Conservation (phyloP, 2,329 filamentous ascomycete genomes). For the Aspergillus floridensis region DNA sequence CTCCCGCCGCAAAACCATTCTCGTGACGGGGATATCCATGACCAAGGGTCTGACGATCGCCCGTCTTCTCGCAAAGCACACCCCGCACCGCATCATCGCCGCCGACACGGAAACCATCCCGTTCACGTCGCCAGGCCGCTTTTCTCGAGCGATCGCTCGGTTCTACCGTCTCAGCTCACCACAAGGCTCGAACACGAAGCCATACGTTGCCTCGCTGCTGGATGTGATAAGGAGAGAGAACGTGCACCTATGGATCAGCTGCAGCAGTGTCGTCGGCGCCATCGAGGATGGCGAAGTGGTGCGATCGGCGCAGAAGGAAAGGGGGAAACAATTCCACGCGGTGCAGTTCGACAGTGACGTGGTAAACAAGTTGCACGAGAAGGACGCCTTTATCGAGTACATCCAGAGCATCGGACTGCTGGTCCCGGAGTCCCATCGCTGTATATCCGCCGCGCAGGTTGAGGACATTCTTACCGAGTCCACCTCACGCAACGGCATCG, state of each 20-base stretch:
- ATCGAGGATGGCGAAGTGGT: slow-evolving; percentile 1
- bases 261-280: not conserved
- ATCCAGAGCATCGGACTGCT: not conserved
- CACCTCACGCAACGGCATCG: not conserved
- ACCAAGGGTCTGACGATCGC: not conserved
- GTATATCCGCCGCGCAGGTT: not conserved
- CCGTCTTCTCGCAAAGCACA: not conserved
- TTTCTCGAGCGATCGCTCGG: not conserved
- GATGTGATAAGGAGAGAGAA: not conserved
- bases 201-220: not conserved
- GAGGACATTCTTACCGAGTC: not conserved
- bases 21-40: slow-evolving; percentile 3
- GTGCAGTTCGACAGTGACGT: not conserved
- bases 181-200: not conserved
- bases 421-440: not conserved
- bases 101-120: not conserved
- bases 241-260: slow-evolving; percentile 2
- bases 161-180: not conserved
- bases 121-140: not conserved
- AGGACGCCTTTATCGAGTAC: not conserved
- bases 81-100: slow-evolving; percentile 1
- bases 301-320: not conserved
- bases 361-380: not conserved
- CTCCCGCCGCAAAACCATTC: not conserved
- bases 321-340: not conserved